phyloP scores from a whole-genome alignment of 805 yeast genomes.

The Kodamaea jinghongensis region DNA sequence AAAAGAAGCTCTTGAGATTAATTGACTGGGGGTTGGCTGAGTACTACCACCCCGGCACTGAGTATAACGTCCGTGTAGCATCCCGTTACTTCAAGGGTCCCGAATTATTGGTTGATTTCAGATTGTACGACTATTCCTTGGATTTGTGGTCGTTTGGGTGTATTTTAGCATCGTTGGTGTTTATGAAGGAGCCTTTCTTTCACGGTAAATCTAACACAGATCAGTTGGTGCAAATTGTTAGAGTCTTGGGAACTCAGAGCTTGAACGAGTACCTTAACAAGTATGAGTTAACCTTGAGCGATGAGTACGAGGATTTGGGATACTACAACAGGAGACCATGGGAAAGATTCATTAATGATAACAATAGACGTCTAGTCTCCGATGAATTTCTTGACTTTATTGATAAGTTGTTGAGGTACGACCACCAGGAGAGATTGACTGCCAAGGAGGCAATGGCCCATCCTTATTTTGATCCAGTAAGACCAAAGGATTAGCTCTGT shows the following conservation, averaged over 20 bases:
- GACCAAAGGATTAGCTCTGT: constrained; percentile 4
- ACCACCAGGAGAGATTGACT: constrained; percentile 83
- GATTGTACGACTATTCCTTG: constrained; percentile 82
- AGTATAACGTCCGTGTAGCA: constrained; percentile 89
- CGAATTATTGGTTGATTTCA: constrained; percentile 77
- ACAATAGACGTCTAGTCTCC: constrained; percentile 50
- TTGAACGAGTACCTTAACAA: constrained; percentile 62
- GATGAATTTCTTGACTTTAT: constrained; percentile 65
- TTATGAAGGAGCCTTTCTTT: constrained; percentile 88
- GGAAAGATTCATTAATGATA: constrained; percentile 56
- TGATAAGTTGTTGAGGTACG: constrained; percentile 72
- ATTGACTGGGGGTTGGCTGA: constrained; percentile 97
- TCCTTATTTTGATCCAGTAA: constrained; percentile 50
- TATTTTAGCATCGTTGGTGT: constrained; percentile 84
- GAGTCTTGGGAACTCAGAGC: constrained; percentile 82
- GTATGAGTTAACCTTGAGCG: constrained; percentile 66
- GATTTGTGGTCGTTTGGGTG: constrained; percentile 93
- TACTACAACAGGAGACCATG: constrained; percentile 66
- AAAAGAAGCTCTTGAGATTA: constrained; percentile 55
- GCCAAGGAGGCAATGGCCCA: constrained; percentile 88
- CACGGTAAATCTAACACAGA: constrained; percentile 90
- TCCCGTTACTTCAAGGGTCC: constrained; percentile 92
- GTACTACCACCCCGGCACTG: constrained; percentile 85
- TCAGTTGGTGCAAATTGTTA: constrained; percentile 85
- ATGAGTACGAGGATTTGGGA: constrained; percentile 78